These are phyloP conservation scores for Candida succiphila DNA, from an alignment of 805 yeast species.

Conservation along the genomic window DNA sequence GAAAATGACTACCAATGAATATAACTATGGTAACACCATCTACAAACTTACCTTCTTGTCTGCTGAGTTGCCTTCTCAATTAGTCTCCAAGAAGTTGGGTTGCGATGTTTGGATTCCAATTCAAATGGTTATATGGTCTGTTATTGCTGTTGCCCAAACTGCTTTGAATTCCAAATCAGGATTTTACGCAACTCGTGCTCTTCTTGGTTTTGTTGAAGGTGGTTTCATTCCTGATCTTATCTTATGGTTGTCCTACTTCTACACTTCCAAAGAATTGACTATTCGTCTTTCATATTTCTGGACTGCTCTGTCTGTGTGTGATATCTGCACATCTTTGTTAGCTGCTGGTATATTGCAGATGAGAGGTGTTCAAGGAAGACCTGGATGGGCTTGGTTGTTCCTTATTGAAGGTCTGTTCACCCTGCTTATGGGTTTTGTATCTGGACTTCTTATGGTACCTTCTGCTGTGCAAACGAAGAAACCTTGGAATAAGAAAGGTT, in stretches of 20 bases:
- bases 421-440: slow-evolving; percentile 35
- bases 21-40: slow-evolving; percentile 44
- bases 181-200: slow-evolving; percentile 37
- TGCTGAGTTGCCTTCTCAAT: slow-evolving; percentile 51
- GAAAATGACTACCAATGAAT: slow-evolving; percentile 37
- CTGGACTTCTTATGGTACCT: slow-evolving; percentile 22
- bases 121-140: slow-evolving; percentile 41
- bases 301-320: slow-evolving; percentile 41
- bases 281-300: slow-evolving; percentile 51
- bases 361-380: slow-evolving; percentile 31
- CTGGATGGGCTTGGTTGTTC: slow-evolving; percentile 62
- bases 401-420: slow-evolving; percentile 55
- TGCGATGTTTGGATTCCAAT: slow-evolving; percentile 47
- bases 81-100: slow-evolving; percentile 48
- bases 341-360: slow-evolving; percentile 44
- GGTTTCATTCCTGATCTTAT: slow-evolving; percentile 61
- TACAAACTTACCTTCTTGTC: slow-evolving; percentile 35
- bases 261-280: slow-evolving; percentile 47
- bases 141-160: slow-evolving; percentile 40
- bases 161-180: slow-evolving; percentile 29
- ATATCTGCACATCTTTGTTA: slow-evolving; percentile 31
- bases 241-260: slow-evolving; percentile 59
- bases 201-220: slow-evolving; percentile 53
- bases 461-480: slow-evolving; percentile 23
- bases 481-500: slow-evolving; percentile 19